A percentile compares a stretch with the other conserved stretches of the same genome.
Evolutionary conservation across 202 grass and related monocot genomes (phyloP).

Genomic region (Dendrocalamus latiflorus): DNA sequence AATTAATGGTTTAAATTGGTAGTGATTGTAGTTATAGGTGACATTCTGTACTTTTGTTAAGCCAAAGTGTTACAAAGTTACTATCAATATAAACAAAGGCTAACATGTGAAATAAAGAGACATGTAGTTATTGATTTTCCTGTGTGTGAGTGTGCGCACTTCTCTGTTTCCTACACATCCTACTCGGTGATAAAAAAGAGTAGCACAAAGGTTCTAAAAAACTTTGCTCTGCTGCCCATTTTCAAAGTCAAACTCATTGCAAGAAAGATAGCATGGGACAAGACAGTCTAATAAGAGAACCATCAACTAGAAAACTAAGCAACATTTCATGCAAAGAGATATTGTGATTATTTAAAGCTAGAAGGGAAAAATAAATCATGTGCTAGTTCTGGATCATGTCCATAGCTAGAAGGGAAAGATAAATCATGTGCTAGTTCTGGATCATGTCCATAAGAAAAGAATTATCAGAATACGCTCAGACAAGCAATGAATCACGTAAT

Average conservation of each 20-base stretch:
- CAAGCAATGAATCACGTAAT: background rate
- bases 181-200: background rate
- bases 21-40: no score
- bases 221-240: background rate
- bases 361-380: background rate
- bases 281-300: background rate
- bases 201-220: background rate
- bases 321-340: background rate
- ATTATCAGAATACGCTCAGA: background rate
- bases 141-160: background rate
- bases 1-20: no score
- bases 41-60: no score
- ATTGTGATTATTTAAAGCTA: background rate
- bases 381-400: background rate
- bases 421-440: background rate
- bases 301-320: background rate
- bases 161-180: background rate
- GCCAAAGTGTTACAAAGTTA: background rate
- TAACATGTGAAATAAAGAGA: constrained; percentile 4
- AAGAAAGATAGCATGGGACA: background rate
- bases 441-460: background rate
- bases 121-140: background rate
- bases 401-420: background rate
- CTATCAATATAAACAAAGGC: background rate
- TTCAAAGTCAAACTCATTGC: background rate